A percentile compares a stretch with the other conserved stretches of the same genome.
Evolutionary conservation across 1,284 basidiomycete species (phyloP).

Genomic region (Microstroma glucosiphilum): DNA sequence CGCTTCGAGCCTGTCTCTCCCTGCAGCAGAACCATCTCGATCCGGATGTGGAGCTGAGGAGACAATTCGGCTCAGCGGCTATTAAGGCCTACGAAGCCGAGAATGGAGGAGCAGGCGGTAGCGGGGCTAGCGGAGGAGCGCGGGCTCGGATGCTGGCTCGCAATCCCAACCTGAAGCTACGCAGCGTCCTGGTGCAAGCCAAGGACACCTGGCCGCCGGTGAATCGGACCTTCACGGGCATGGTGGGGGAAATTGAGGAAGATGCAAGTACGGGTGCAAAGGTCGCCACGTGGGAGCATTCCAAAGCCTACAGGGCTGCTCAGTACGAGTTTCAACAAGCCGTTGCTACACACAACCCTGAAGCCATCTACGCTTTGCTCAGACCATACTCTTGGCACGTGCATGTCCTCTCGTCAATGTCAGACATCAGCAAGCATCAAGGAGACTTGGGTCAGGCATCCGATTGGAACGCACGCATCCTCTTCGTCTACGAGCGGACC

Average conservation of each 20-base stretch:
- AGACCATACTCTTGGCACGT: constrained; percentile 48
- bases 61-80: constrained; percentile 47
- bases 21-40: constrained; percentile 38
- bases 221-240: constrained; percentile 40
- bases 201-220: constrained; percentile 45
- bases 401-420: constrained; percentile 45
- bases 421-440: constrained; percentile 44
- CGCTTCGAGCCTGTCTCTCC: constrained; percentile 25
- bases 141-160: constrained; percentile 31
- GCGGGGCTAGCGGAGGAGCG: background rate
- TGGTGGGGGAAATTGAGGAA: constrained; percentile 38
- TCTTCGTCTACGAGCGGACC: constrained; percentile 45
- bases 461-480: constrained; percentile 45
- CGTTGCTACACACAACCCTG: constrained; percentile 35
- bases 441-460: constrained; percentile 46
- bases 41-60: constrained; percentile 39
- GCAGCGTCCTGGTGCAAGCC: constrained; percentile 41
- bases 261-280: constrained; percentile 19
- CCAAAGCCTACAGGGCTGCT: constrained; percentile 40
- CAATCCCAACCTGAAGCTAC: constrained; percentile 42
- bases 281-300: constrained; percentile 38
- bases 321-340: constrained; percentile 48
- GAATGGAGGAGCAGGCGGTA: constrained; percentile 16
- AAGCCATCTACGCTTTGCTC: constrained; percentile 36
- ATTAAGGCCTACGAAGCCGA: constrained; percentile 46